Conservation (phyloP, 805 yeast genomes). For the Hanseniaspora singularis region DNA sequence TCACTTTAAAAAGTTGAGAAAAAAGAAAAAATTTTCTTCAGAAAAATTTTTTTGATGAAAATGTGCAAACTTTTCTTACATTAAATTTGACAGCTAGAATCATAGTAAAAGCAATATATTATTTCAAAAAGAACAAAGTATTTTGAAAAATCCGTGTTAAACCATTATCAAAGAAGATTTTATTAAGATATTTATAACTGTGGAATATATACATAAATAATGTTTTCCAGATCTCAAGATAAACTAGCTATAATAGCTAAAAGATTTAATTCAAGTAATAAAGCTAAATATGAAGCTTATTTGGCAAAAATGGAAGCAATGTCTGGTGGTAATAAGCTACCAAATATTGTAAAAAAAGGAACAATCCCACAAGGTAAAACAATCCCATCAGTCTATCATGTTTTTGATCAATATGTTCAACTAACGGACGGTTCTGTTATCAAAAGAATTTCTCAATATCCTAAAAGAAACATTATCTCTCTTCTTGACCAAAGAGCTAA, state of each 20-base stretch:
- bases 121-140: too few relatives aligned
- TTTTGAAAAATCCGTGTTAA: too few relatives aligned
- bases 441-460: slow-evolving; percentile 70
- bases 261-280: not conserved
- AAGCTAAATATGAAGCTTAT: slow-evolving; percentile 8
- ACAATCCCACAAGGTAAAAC: slow-evolving; percentile 50
- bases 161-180: too few relatives aligned
- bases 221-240: not conserved
- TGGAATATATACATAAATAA: too few relatives aligned
- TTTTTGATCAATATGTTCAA: slow-evolving; percentile 81
- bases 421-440: slow-evolving; percentile 89
- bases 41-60: too few relatives aligned
- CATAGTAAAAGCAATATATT: too few relatives aligned
- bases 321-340: slow-evolving; percentile 4
- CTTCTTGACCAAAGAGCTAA: slow-evolving; percentile 80
- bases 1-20: too few relatives aligned
- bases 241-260: not conserved
- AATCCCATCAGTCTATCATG: slow-evolving; percentile 85
- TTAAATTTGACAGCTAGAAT: too few relatives aligned
- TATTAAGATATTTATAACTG: too few relatives aligned
- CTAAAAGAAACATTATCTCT: slow-evolving; percentile 74
- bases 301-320: slow-evolving; percentile 8
- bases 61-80: too few relatives aligned
- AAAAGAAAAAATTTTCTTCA: too few relatives aligned
- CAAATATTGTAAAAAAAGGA: not conserved